Base-by-base conservation (phyloP, 192 early-diverging fungal species). In the Backusella westeae region DNA sequence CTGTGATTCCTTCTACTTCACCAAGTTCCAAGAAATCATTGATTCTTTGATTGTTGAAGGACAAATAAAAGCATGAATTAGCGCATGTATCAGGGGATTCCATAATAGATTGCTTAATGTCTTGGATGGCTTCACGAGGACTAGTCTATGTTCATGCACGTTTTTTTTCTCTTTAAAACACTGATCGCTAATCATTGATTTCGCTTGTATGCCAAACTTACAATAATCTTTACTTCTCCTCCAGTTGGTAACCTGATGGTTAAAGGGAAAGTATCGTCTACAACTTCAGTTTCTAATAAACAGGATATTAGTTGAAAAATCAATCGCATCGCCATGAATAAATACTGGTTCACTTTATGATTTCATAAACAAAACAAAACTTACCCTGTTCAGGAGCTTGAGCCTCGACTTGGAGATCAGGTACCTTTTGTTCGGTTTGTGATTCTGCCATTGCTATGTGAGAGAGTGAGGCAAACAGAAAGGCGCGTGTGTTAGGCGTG, bases 31-130 rank as follows among this genome's bases (percentile, higher is more conserved):
- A 80, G 80, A 87, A 91, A 69, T 99, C 96, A 76, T 89, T 91
- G 68, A 98, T 79, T 26, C 90, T 88, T 73, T 82, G 76, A 35
- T 92, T 94, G 29, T 95, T 86, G 74, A 88, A 92, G 6, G 88
- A 74, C 19, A 99, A 84, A 75, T 92, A 94, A 80, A 98, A 98
- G 85, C 96, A 97, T 38, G 97, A 96, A 84, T 95, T 91, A 59
- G 93, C 91, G 68, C 94, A 90, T 1, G 93, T 91, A 68, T 94
- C 92, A 17, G 94, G 90, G 2, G 91, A 92, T 78, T 99, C 97
- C 69, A 92, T 92, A 65, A 99, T 86, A 21, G 88, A 92, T 74
- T 95, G 92, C 71, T 93, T 93, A 73, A 99, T 88, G 74, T 97
- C 96, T 72, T 93, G 92, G 59, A 99, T 87, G 5, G 93, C 86